Evolutionary conservation across 768 basidiomycete species (phyloP), one percentile per base, ranked within the genome.

Genomic region (Amanita thiersii): DNA sequence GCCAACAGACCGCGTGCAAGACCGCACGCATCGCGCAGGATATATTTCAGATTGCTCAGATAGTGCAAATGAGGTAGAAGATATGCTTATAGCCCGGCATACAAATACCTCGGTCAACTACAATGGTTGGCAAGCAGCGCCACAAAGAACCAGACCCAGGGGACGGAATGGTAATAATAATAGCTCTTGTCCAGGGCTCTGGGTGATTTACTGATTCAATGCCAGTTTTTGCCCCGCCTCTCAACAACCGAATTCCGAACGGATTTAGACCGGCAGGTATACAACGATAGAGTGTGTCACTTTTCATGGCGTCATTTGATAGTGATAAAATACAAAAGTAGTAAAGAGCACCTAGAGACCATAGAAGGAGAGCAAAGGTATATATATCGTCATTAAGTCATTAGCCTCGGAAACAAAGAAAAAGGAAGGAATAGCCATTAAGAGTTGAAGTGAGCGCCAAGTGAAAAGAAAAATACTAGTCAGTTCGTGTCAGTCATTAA

Each of bases 61-160:
- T 40, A 85, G 82, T 54, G 70, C 74, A 1, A 73, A 77, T 37
- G 85, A 86, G 52, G 80, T 86, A n/a, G 84, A 87, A 53, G 72
- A 73, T 47, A 54, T 85, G 46, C 64, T 86, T 26, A 59, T 70
- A 39, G 15, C 45, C 36, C 44, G 46, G 21, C 51, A 49, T 37
- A 30, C 43, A 37, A 46, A 36, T 43, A 9, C 42, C 9, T 2
- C 26, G 23, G 6, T n/a, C 5, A 33, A 43, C 14, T 12, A 21
- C 19, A 25, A 17, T 23, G 37, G 11, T 14, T 43, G 42, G 42
- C 42, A 36, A 37, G 26, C 18, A 9, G 11, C 24, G 2, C 15
- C 11, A 21, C 34, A 43, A 43, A 20, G 42, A 28, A 10, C n/a
- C 18, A 17, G 33, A 21, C 39, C 29, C 2, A 26, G 29, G 15